These are phyloP conservation scores for Oxyria digyna DNA, from an alignment of 148 eudicot species.

Conservation along the genomic window DNA sequence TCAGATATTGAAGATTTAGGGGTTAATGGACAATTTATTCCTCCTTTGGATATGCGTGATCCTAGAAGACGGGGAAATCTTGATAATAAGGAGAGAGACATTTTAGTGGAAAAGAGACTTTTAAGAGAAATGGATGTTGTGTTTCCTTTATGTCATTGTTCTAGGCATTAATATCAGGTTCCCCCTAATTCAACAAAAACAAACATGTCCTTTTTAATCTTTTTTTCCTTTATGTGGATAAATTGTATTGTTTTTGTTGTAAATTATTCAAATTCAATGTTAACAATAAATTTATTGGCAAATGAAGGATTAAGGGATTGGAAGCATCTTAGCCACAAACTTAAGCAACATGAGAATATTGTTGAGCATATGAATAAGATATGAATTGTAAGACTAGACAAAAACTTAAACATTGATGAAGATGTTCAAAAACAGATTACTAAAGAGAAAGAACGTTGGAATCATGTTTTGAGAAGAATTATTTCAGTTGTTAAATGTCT, in stretches of 20 bases:
- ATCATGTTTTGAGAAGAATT: not conserved
- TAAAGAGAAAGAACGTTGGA: conserved; percentile 9
- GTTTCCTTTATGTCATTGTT: not conserved
- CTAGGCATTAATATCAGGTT: conserved; percentile 6
- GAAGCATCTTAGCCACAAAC: not conserved
- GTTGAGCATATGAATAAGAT: conserved; percentile 11
- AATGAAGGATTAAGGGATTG: conserved; percentile 10
- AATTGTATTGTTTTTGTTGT: conserved; percentile 27
- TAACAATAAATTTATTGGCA: conserved; percentile 7
- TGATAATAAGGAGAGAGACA: not conserved
- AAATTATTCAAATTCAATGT: conserved; percentile 12
- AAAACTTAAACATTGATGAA: conserved; percentile 4
- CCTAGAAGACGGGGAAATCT: not conserved
- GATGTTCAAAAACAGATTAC: conserved; percentile 1
- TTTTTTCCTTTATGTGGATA: conserved; percentile 17
- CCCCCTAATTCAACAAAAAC: not conserved
- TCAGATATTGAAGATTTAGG: not conserved
- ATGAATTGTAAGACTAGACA: conserved; percentile 3
- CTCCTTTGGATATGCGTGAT: not conserved
- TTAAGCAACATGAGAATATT: not conserved
- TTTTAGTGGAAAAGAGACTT: not conserved
- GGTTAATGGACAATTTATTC: not conserved
- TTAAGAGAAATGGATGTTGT: conserved; percentile 3
- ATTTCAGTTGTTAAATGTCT: not conserved
- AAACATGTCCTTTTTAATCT: conserved; percentile 15